Base-by-base conservation (phyloP, 2,329 filamentous ascomycete genomes). In the Colletotrichum sp. region DNA sequence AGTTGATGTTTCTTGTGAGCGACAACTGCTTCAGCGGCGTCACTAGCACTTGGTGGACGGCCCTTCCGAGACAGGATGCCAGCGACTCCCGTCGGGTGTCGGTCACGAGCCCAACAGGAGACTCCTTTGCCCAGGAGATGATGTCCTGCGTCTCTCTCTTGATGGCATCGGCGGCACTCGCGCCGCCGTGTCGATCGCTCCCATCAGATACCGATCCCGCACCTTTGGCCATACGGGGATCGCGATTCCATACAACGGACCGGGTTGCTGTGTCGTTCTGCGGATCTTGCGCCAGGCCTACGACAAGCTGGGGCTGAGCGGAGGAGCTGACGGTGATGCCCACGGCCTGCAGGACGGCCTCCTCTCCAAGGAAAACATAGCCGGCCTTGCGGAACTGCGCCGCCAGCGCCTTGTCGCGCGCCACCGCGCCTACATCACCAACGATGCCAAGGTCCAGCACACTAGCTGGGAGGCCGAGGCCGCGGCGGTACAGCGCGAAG, bases 381-480 rank as follows among this genome's bases (percentile, higher is more conserved):
- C 64, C 64, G 13, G 64, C 24, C 24, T 48, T 67, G 64, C 26
- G 64, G 64, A 67, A 67, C 9, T 52, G 64, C 6, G 64, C 64
- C 64, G 39, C 12, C 24, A 66, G 39, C 6, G 13, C 15, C 24
- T 52, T 26, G 21, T 66, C 39, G 36, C 64, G 64, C 18, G 75
- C 72, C 8, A 87, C 78, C 70, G 81, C 84, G 2, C 87, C 87
- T 6, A 84, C 79, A 6, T 82, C 85, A 3, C 81, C 80, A 6
- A 88, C 79, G 6, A 79, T 75, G 6, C 85, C 83, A 16, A 89
- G 81, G 73, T 89, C 80, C 3, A 89, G 81, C 16, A 80, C 77
- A 0, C 83, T 82, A 4, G 83, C 86, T 1, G 86, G 81, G 6
- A 87, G 80, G 5, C 85, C 85, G 2, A 78, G 78, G 2, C 68